Base-by-base conservation (phyloP, 2,329 filamentous ascomycete species). In the Pseudocercospora pini-densiflorae region DNA sequence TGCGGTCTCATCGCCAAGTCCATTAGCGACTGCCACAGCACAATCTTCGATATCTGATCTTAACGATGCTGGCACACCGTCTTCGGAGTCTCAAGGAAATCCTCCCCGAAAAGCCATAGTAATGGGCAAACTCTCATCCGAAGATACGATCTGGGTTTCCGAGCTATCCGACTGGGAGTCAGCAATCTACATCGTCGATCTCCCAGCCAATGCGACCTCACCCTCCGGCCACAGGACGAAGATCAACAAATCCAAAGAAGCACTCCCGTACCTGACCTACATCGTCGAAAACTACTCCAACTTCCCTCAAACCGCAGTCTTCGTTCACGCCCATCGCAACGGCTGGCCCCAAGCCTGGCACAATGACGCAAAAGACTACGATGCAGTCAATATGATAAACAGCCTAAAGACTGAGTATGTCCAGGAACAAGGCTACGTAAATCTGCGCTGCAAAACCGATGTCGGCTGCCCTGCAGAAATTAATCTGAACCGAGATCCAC, bases 221-320 rank as follows among this genome's bases (percentile, higher is more conserved):
- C 64, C 68, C 33, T 69, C 71, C 31, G 69, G 69, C 27, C 63
- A 71, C 3, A 47, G 64, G 45, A 70, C 69, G 19, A 53, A 62
- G 29, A 62, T 72, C 19, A 75, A 83, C 72, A 83, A 83, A 73
- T 81, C 81, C 65, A 78, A 79, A 61, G 82, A 84, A 71, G 77
- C 81, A 3, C 82, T 81, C 74, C 80, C 81, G 51, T 84, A 84
- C 65, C 74, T 83, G 1, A 82, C 80, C 40, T 83, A 82, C 71
- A 74, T 84, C 14, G 79, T 83, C 61, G 80, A 83, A 54, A 68
- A 82, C 70, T 84, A 83, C 72, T 67, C 82, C 63, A 59, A 69
- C 29, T 78, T 77, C 14, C 68, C 71, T 1, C 59, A 71, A 45
- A 64, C 71, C 43, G 71, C 74, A 16, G 75, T 71, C 40, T 77